Base-by-base conservation (phyloP, 2,329 filamentous ascomycete genomes). In the Alternaria arbusti region DNA sequence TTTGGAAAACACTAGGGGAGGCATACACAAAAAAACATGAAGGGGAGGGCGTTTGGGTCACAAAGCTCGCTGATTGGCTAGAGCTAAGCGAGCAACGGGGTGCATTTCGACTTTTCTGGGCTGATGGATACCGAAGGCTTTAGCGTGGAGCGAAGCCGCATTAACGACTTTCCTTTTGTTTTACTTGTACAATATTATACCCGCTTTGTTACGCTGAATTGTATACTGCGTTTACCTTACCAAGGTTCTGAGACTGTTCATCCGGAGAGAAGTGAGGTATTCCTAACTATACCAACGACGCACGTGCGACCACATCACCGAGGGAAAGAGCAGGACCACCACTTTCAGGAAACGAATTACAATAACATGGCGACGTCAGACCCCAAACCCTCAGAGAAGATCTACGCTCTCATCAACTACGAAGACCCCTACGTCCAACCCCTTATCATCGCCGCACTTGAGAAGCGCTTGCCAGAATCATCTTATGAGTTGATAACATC, bases 361-460 rank as follows among this genome's bases (percentile, higher is more conserved):
- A 6, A 15, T 15, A 36, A 12, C 11, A 52, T 52, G 49, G 28
- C 30, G 0, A 5, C 49, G 8, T 0, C 22, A 10, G 12, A 36
- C 11, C 10, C 2, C 9, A 8, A 28, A 5, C 11, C 17, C 11
- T 6, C 5, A 17, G 47, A 51, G 26, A 75, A 68, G 13, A 67
- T 93, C 68, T 89, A 92, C 80, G 92, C 92, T 54, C 79, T 95
- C 54, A 84, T 97, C 72, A 86, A 93, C 75, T 97, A 97, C 80
- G 92, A 94, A 73, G 94, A 97, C 77, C 77, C 85, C 47, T 99
- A 98, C 77, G 93, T 98, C 9, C 93, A 97, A 74, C 93, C 93
- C 1, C 86, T 98, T 43, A 90, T 98, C 63, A 79, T 94, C 50
- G 83, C 87, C 20, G 92, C 94, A n/a, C 82, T 98, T 22, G 77